A percentile compares a stretch with the other conserved stretches of the same genome.
Evolutionary conservation across 495 filamentous ascomycete species (phyloP).

Genomic region (Aspergillus nanangensis): DNA sequence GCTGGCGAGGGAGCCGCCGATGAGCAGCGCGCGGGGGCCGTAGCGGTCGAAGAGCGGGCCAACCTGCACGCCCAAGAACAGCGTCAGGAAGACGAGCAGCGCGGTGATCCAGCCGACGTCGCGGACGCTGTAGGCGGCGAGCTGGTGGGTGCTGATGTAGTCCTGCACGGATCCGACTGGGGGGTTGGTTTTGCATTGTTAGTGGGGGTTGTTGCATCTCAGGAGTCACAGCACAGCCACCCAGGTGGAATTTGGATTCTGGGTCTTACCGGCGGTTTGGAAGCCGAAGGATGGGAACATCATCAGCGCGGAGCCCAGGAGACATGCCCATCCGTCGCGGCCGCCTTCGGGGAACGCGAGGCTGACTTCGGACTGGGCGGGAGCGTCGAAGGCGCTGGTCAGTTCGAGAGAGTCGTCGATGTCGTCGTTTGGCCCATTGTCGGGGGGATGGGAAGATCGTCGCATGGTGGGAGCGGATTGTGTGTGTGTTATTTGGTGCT

Average conservation of each 20-base stretch:
- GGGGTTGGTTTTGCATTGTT: too few relatives aligned
- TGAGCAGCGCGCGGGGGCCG: conserved; percentile 50
- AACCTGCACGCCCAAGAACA: conserved; percentile 61
- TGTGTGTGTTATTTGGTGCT: too few relatives aligned
- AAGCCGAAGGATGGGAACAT: conserved; percentile 63
- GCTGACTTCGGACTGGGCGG: background rate
- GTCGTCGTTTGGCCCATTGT: background rate
- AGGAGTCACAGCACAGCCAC: too few relatives aligned
- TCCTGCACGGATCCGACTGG: conserved; percentile 58
- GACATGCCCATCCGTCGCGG: conserved; percentile 55
- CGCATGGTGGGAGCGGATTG: too few relatives aligned
- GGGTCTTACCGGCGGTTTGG: conserved; percentile 29
- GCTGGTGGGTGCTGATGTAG: conserved; percentile 57
- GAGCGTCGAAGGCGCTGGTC: background rate
- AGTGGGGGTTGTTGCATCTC: too few relatives aligned
- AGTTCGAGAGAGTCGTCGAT: too few relatives aligned
- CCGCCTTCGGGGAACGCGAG: conserved; percentile 57
- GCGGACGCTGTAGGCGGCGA: conserved; percentile 45
- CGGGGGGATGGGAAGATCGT: background rate
- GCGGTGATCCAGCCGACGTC: conserved; percentile 65
- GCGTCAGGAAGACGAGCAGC: conserved; percentile 57
- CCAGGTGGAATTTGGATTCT: background rate
- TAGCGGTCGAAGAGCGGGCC: conserved; percentile 65
- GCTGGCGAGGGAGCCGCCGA: conserved; percentile 47
- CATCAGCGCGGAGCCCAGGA: conserved; percentile 55